Conservation (phyloP, 2,329 filamentous ascomycete species). For the Fusarium coicis region DNA sequence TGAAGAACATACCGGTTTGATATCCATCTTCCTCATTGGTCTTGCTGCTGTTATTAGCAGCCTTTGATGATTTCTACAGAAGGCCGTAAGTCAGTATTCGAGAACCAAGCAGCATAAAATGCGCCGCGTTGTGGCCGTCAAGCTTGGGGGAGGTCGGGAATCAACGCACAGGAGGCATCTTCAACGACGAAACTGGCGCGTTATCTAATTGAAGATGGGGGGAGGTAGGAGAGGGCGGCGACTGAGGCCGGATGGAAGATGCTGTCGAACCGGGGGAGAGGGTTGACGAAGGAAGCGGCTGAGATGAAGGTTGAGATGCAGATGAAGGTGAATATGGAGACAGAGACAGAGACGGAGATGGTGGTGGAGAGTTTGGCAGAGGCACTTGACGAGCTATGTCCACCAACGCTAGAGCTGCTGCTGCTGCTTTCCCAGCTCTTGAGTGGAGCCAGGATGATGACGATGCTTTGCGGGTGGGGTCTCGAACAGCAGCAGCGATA, state of each 20-base stretch:
- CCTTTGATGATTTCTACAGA: conserved; percentile 39
- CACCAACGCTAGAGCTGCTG: conserved; percentile 42
- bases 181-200: conserved; percentile 50
- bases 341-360: conserved; percentile 50
- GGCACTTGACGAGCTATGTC: conserved; percentile 53
- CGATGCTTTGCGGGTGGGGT: conserved; percentile 42
- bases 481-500: conserved; percentile 18
- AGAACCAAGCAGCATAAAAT: conserved; percentile 18
- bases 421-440: conserved; percentile 27
- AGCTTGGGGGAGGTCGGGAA: conserved; percentile 34
- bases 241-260: conserved; percentile 45
- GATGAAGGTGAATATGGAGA: conserved; percentile 44
- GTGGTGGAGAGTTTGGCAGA: conserved; percentile 56
- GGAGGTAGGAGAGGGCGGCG: conserved; percentile 44
- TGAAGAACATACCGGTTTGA: conserved; percentile 52
- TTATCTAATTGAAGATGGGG: conserved; percentile 40
- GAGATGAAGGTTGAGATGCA: conserved; percentile 40
- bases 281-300: conserved; percentile 47
- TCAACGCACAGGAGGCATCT: conserved; percentile 67
- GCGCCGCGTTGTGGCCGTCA: conserved; percentile 27
- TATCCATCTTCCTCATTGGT: conserved; percentile 51
- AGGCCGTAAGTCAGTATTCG: conserved; percentile 31
- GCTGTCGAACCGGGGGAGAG: conserved; percentile 48
- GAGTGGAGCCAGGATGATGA: conserved; percentile 50
- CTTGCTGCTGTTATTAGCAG: conserved; percentile 45